Percentiles rank a stretch among this genome's conserved stretches.
Evolutionary conservation across 768 basidiomycete species (phyloP).

Genomic region (Phanerochaete carnosa): DNA sequence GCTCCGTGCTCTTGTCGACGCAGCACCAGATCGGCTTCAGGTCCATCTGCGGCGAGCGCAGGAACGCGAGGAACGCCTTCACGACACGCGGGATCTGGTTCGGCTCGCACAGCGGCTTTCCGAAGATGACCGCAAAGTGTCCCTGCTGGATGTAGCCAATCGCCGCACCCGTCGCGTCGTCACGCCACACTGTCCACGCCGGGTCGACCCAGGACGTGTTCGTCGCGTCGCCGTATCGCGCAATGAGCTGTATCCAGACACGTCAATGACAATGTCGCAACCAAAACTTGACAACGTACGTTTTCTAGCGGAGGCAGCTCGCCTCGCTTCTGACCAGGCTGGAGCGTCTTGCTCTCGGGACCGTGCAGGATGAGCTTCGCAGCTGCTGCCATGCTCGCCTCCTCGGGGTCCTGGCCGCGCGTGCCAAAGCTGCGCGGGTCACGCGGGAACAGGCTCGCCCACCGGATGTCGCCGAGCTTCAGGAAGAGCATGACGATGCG

Average conservation of each 20-base stretch:
- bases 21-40: constrained; percentile 60
- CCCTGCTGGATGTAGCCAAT: constrained; percentile 57
- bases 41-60: constrained; percentile 37
- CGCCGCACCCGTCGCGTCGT: constrained; percentile 51
- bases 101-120: constrained; percentile 49
- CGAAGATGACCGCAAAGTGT: constrained; percentile 58
- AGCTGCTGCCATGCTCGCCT: constrained; percentile 21
- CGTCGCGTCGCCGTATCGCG: constrained; percentile 62
- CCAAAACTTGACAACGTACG: constrained; percentile 17
- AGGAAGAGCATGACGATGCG: constrained; percentile 97
- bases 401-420: constrained; percentile 21
- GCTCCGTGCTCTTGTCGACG: constrained; percentile 49
- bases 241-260: constrained; percentile 36
- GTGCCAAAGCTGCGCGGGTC: constrained; percentile 82
- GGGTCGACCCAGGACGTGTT: constrained; percentile 72
- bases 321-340: constrained; percentile 18
- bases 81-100: constrained; percentile 40
- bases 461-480: constrained; percentile 90
- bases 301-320: constrained; percentile 30
- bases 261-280: background rate
- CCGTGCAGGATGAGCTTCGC: constrained; percentile 25
- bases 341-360: constrained; percentile 26
- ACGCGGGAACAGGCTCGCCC: constrained; percentile 91
- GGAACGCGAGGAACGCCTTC: constrained; percentile 41
- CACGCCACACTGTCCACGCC: constrained; percentile 46